A percentile compares a stretch with the other conserved stretches of the same genome.
Conservation (phyloP, 2,329 filamentous ascomycete genomes). For the Colletotrichum caudatum region DNA sequence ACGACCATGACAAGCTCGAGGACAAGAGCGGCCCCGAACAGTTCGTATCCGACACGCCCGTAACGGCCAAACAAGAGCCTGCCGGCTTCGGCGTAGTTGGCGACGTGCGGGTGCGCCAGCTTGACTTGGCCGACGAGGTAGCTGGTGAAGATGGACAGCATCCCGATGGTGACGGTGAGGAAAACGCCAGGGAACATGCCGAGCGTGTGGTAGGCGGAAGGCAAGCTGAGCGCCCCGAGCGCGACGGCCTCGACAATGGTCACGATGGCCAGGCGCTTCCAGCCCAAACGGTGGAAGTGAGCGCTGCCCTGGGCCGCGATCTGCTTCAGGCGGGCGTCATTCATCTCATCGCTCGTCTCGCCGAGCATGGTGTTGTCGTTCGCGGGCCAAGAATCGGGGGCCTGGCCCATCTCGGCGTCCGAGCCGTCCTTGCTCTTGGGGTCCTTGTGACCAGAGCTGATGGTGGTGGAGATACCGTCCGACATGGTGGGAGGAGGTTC, state of each 20-base stretch:
- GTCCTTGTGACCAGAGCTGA: conserved; percentile 25
- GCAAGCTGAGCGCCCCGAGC: conserved; percentile 64
- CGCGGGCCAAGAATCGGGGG: conserved; percentile 35
- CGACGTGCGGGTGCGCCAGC: conserved; percentile 65
- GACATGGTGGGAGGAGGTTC: conserved; percentile 19
- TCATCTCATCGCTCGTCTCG: conserved; percentile 46
- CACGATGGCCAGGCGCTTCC: conserved; percentile 67
- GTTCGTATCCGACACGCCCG: conserved; percentile 68
- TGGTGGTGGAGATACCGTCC: conserved; percentile 29
- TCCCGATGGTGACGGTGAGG: conserved; percentile 56
- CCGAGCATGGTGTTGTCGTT: conserved; percentile 39
- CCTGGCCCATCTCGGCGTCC: conserved; percentile 32
- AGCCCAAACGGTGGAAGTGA: conserved; percentile 66
- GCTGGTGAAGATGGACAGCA: conserved; percentile 62
- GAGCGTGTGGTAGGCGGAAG: conserved; percentile 63
- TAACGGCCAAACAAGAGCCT: conserved; percentile 64
- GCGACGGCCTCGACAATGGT: conserved; percentile 69
- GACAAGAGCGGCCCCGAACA: conserved; percentile 71
- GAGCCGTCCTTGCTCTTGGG: conserved; percentile 26
- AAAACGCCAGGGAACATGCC: conserved; percentile 65
- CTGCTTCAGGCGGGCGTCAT: conserved; percentile 59
- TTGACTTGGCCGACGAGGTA: conserved; percentile 63
- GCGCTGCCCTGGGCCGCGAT: conserved; percentile 59
- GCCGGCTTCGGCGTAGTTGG: conserved; percentile 77
- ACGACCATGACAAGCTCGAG: conserved; percentile 77